These are phyloP conservation scores for Fusarium pseudoanthophilum DNA, from an alignment of 2,329 filamentous ascomycete species.

Conservation along the genomic window DNA sequence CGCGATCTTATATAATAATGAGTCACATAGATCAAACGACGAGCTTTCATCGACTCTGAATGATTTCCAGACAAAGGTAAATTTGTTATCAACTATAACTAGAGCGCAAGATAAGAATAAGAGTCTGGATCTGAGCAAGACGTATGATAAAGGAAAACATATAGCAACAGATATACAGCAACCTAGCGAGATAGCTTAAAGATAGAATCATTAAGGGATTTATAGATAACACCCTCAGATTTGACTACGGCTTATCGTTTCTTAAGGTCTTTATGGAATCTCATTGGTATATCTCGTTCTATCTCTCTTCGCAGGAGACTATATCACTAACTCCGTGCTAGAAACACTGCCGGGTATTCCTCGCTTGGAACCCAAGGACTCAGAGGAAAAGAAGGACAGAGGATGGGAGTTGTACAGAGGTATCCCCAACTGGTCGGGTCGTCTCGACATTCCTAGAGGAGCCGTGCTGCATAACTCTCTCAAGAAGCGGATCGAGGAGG, in stretches of 20 bases:
- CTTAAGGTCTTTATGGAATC: conserved; percentile 54
- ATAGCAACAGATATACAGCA: too few relatives aligned
- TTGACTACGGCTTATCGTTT: conserved; percentile 50
- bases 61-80: too few relatives aligned
- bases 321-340: not conserved
- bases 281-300: conserved; percentile 49
- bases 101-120: too few relatives aligned
- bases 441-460: not conserved
- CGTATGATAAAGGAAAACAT: too few relatives aligned
- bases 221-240: conserved; percentile 52
- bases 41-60: too few relatives aligned
- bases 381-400: rapidly evolving
- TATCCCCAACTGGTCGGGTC: not conserved
- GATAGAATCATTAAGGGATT: conserved; percentile 28
- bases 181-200: conserved; percentile 37
- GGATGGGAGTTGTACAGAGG: not conserved
- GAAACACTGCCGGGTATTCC: not conserved
- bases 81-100: too few relatives aligned
- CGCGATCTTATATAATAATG: too few relatives aligned
- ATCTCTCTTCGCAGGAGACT: rapidly evolving
- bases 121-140: too few relatives aligned
- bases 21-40: too few relatives aligned
- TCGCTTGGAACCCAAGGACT: not conserved
- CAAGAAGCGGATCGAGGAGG: not conserved
- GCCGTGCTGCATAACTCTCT: not conserved